A percentile compares a stretch with the other conserved stretches of the same genome.
phyloP scores from a whole-genome alignment of 257 asterid genomes.

The Gentiana straminea region DNA sequence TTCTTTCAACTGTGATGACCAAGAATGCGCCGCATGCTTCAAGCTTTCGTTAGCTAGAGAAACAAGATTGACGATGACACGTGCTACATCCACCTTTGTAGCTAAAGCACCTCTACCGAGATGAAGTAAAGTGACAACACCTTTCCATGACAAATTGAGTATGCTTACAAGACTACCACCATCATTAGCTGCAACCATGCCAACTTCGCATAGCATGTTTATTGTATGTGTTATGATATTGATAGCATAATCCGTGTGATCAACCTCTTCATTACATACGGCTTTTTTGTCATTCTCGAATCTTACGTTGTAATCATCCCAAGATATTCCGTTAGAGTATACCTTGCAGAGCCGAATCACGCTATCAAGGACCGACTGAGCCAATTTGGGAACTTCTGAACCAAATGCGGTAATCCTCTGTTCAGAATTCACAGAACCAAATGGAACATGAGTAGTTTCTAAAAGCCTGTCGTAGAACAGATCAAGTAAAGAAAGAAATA shows the following conservation, averaged over 20 bases:
- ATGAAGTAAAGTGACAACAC: conserved; percentile 87
- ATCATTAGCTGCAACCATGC: conserved; percentile 79
- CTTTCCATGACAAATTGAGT: conserved; percentile 90
- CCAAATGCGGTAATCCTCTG: conserved; percentile 50
- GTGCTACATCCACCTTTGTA: conserved; percentile 53
- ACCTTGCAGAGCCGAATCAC: conserved; percentile 73
- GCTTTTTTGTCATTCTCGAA: conserved; percentile 21
- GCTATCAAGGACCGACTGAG: conserved; percentile 51
- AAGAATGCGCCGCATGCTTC: conserved; percentile 61
- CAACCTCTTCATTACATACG: conserved; percentile 29
- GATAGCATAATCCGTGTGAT: conserved; percentile 39
- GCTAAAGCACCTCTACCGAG: conserved; percentile 79
- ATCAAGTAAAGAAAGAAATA: not conserved
- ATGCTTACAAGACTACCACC: conserved; percentile 87
- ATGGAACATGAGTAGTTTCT: conserved; percentile 5
- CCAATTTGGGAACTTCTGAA: conserved; percentile 56
- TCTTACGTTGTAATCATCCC: conserved; percentile 41
- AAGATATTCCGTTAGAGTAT: conserved; percentile 52
- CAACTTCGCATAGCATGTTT: conserved; percentile 72
- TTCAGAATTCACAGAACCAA: conserved; percentile 16
- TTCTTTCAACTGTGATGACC: conserved; percentile 51
- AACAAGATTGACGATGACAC: conserved; percentile 52
- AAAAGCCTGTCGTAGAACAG: not conserved
- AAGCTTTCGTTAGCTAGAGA: conserved; percentile 68
- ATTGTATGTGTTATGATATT: conserved; percentile 45